phyloP scores from a whole-genome alignment of 1,284 basidiomycete genomes.

The Schizophyllum amplum region DNA sequence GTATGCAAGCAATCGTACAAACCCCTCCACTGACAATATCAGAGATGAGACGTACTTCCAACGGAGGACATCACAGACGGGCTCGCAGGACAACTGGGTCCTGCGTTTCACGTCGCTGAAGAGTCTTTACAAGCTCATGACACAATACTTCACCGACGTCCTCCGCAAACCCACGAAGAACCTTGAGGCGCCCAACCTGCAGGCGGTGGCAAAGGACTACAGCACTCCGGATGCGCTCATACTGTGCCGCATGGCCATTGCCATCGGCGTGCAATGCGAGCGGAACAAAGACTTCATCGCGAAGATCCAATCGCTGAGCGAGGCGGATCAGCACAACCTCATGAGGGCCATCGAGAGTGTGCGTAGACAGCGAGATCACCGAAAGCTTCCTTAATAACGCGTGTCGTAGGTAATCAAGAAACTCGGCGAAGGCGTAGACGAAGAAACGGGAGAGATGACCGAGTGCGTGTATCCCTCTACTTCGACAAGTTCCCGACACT shows the following conservation, averaged over 20 bases:
- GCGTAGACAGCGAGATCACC: conserved; percentile 11
- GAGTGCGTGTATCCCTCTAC: conserved; percentile 42
- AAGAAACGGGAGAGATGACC: conserved; percentile 54
- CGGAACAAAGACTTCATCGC: conserved; percentile 78
- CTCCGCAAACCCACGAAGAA: conserved; percentile 65
- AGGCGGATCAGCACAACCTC: conserved; percentile 73
- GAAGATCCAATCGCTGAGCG: conserved; percentile 73
- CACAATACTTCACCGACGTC: conserved; percentile 78
- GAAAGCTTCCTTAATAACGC: not conserved
- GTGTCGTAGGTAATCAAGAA: conserved; percentile 64
- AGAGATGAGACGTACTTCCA: conserved; percentile 76
- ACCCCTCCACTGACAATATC: conserved; percentile 6
- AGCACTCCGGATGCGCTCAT: conserved; percentile 59
- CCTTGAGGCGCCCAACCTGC: conserved; percentile 75
- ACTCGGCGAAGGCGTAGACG: conserved; percentile 40
- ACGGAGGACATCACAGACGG: conserved; percentile 45
- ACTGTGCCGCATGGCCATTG: conserved; percentile 82
- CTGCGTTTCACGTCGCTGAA: conserved; percentile 80
- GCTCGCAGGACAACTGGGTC: conserved; percentile 80
- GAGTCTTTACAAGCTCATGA: conserved; percentile 79
- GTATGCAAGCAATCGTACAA: conserved; percentile 17
- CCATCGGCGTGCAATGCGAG: conserved; percentile 88
- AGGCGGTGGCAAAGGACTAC: conserved; percentile 72
- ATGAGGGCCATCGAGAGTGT: conserved; percentile 87
- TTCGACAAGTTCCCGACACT: not conserved